Evolutionary conservation across 306 rosid species (phyloP), one percentile per base, ranked within the genome.

Genomic region (Clitoria ternatea): DNA sequence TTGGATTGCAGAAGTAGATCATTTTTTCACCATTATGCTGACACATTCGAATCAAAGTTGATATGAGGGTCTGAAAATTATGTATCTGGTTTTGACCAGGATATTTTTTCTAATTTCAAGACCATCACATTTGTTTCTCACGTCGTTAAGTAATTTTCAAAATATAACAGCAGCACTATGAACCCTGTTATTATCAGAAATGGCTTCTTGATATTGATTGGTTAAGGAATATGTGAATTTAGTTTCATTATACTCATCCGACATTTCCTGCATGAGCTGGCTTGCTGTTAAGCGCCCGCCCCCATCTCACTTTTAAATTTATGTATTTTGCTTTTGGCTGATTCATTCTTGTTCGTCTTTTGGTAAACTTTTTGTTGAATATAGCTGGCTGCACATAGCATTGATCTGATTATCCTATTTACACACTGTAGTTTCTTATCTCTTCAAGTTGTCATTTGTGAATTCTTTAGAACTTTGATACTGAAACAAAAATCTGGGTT

Each of bases 1-100:
- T 73, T 77, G 65, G 37, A 48, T 49, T 60, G 14, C 57, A 20
- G 62, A 72, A 55, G 75, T 66, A 69, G 86, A 66, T 67, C 75
- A 70, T 54, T 52, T 40, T 54, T 55, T 49, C 52, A 17, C 77
- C 67, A 57, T 69, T 70, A 60, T 23, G 19, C 8, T 61, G 61
- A 50, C 63, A 68, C 75, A 56, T 36, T 76, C 44, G 32, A 45
- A 43, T 67, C 60, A 44, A 56, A 75, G 32, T 42, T 78, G 64
- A 35, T 35, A 7, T 12, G 36, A 52, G 48, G 43, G 22, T 20
- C 37, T 49, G 32, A 45, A 19, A 69, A 40, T 72, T 57, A 44
- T 33, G 44, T 69, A 32, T 39, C 19, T 55, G 24, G n/a, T 13
- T 30, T 40, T 26, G 45, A 36, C 40, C 22, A 10, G 50, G 42